Conservation (phyloP, 306 rosid species). For the Dryas alaskensis region DNA sequence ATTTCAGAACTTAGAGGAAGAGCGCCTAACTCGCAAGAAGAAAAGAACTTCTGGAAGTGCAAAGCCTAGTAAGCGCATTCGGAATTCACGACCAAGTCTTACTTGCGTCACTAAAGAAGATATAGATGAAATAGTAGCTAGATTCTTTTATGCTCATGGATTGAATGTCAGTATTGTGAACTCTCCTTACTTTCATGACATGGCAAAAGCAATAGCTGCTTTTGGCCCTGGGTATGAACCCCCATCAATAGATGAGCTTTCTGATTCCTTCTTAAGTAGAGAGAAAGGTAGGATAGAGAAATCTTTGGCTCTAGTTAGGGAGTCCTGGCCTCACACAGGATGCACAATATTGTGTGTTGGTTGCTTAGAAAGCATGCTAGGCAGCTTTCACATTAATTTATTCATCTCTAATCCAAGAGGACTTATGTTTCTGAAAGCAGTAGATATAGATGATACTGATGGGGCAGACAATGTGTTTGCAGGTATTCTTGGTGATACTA, state of each 20-base stretch:
- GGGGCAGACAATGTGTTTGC: constrained; percentile 29
- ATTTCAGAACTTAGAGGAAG: constrained; percentile 51
- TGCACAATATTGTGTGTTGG: constrained; percentile 50
- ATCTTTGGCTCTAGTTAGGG: constrained; percentile 42
- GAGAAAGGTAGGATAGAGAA: constrained; percentile 56
- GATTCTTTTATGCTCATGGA: constrained; percentile 53
- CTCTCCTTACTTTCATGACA: constrained; percentile 51
- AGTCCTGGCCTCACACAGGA: constrained; percentile 56
- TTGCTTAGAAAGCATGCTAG: constrained; percentile 25
- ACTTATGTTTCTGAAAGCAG: constrained; percentile 44
- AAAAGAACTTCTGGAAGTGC: constrained; percentile 38
- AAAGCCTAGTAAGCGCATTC: constrained; percentile 40
- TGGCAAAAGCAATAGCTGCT: constrained; percentile 46
- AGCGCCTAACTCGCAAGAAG: constrained; percentile 38
- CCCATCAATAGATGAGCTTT: constrained; percentile 37
- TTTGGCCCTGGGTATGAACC: constrained; percentile 57
- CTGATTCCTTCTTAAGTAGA: constrained; percentile 39
- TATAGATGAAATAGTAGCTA: constrained; percentile 45
- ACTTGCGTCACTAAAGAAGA: constrained; percentile 46
- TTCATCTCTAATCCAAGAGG: constrained; percentile 55
- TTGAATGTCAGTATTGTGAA: constrained; percentile 34
- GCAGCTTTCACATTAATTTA: constrained; percentile 41
- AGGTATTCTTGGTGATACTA: constrained; percentile 38
- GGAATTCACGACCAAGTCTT: constrained; percentile 31
- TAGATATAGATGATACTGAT: constrained; percentile 31